Evolutionary conservation across 805 yeast genomes (phyloP), one percentile per base, ranked within the genome.

Genomic region (Candida railenensis): DNA sequence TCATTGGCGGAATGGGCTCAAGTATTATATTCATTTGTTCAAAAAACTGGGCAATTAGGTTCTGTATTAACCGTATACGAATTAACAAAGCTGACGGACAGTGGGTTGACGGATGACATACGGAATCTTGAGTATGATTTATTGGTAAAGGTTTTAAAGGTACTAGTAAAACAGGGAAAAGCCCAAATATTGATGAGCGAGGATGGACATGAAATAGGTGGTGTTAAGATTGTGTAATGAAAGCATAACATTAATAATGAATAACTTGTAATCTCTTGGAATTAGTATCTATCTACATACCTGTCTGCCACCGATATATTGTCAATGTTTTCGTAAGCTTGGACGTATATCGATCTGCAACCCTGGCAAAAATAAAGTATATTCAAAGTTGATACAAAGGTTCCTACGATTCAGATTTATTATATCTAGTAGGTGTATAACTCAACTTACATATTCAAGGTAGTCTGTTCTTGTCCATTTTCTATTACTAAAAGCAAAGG

Each of bases 31-130:
- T 65, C 64, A 11, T 62, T 59, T 49, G 62, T 67, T n/a, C 91
- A 87, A 45, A 68, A 73, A 18, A 80, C 92, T 0, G 96, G 96
- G 0, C 96, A 89, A 58, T 69, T 76, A 45, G 87, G 88, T 4
- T 73, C 85, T 1, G 85, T 92, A 1, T 66, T 92, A 43, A 92
- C 98, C 0, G 63, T 90, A 14, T 90, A 87, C 62, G 98, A 92
- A 64, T 62, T 92, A 33, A 71, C 84, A 0, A 78, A 80, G 47
- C 85, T 87, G 44, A 74, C 69, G 37, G 92, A 86, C 39, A 63
- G 78, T 44, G 77, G 80, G 1, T 48, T 61, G 1, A 71, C 74
- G 3, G 81, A 82, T 56, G 85, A 78, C 38, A 83, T 91, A 54
- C 74, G 74, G 45, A 81, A 81, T 12, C 75, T 90, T 53, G 89